Base-by-base conservation (phyloP, 805 yeast genomes). In the Candida ponderosae region DNA sequence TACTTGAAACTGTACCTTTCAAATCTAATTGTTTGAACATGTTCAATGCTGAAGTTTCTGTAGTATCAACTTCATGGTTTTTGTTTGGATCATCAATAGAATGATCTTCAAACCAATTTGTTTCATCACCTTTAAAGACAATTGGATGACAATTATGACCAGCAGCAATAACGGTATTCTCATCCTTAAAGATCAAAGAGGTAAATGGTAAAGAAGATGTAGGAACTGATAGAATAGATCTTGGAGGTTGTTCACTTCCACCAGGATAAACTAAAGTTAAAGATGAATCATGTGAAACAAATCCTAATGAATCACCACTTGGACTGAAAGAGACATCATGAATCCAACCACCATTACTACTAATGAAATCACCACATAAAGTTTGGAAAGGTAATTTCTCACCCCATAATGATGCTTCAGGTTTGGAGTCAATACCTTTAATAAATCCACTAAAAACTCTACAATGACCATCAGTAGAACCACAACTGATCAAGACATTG, bases 21-120 rank as follows among this genome's bases (percentile, higher is more conserved):
- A 90, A 73, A 63, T 93, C 99, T 72, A 93, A 67, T 61, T 90
- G 96, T 62, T 86, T 80, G 68, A 93, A 93, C 89, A 90, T 87
- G 65, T 84, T 83, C 59, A 93, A 74, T 6, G 94, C 94, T 45
- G 81, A 75, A 45, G 82, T 84, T 44, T 84, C 81, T 37, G 63
- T 63, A 6, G 74, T 66, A 13, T 72, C 63, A 36, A 57, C 57
- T 31, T 63, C 68, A 13, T 72, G 72, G 39, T 70, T 74, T 38
- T 75, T 85, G 33, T 68, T 75, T 31, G 68, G 76, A 35, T 66
- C 73, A 31, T 65, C 72, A 16, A 46, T 49, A 26, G 50, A 46
- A 70, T 64, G 57, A 58, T 76, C 41, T 56, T 66, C 84, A 66
- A 65, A 52, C 95, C 95, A 72, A 37, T 75, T 75, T 20, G 60